A percentile compares a stretch with the other conserved stretches of the same genome.
Evolutionary conservation across 2,329 filamentous ascomycete species (phyloP).

Genomic region (Fusarium hainanense): DNA sequence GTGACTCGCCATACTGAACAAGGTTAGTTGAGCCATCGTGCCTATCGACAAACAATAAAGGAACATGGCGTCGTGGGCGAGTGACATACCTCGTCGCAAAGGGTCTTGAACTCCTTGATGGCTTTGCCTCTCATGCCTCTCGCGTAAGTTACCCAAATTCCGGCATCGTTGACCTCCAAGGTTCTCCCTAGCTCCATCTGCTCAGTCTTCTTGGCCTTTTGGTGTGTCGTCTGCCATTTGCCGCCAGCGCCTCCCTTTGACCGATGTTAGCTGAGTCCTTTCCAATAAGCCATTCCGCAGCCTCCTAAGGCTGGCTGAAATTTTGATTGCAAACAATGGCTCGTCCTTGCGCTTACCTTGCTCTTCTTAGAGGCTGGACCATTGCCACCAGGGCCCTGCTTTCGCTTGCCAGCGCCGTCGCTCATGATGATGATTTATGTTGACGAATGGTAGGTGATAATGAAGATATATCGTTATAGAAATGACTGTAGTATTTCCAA

Average conservation of each 20-base stretch:
- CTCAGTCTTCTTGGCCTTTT: conserved; percentile 61
- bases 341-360: conserved; percentile 49
- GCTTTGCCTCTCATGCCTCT: conserved; percentile 77
- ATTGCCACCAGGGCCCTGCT: conserved; percentile 47
- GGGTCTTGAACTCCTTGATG: conserved; percentile 70
- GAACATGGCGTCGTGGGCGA: background rate
- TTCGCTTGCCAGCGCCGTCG: conserved; percentile 51
- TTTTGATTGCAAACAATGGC: background rate
- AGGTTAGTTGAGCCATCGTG: conserved; percentile 14
- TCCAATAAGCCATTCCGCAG: background rate
- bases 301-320: background rate
- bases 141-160: conserved; percentile 83
- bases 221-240: conserved; percentile 71
- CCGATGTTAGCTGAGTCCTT: conserved; percentile 22
- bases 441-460: background rate
- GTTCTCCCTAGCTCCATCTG: conserved; percentile 56
- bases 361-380: conserved; percentile 53
- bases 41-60: background rate
- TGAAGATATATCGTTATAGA: background rate
- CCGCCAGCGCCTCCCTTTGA: conserved; percentile 63
- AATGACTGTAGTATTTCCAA: background rate
- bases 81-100: conserved; percentile 71
- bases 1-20: conserved; percentile 71
- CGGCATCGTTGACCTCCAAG: conserved; percentile 75
- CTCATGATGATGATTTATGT: conserved; percentile 42